Conservation (phyloP, 305 asterid species). For the Fraxinus platypoda region DNA sequence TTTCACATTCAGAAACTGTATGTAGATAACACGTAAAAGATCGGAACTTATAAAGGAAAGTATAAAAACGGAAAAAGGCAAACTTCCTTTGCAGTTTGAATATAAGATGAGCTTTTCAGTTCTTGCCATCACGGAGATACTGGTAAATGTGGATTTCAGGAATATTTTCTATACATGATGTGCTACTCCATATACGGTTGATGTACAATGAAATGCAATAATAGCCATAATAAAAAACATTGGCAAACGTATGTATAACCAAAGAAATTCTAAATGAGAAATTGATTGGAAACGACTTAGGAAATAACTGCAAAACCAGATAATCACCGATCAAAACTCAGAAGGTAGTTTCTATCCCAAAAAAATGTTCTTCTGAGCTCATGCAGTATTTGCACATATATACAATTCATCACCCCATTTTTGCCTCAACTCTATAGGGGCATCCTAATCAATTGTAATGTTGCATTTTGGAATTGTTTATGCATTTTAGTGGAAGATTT, state of each 20-base stretch:
- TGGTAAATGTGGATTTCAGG: neutral
- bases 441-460: conserved; percentile 2
- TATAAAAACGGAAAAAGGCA: neutral
- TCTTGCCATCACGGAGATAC: neutral
- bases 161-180: neutral
- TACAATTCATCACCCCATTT: neutral
- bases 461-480: neutral
- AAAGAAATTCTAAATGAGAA: neutral
- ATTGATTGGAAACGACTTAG: neutral
- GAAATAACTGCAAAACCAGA: neutral
- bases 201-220: neutral
- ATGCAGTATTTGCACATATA: neutral
- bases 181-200: neutral
- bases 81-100: neutral
- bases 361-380: neutral
- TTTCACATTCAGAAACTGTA: neutral
- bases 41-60: neutral
- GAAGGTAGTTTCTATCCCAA: neutral
- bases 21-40: neutral
- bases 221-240: neutral
- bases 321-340: neutral
- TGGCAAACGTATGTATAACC: neutral
- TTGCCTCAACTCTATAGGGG: neutral
- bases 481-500: neutral
- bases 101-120: neutral